Evolutionary conservation across 2,329 filamentous ascomycete genomes (phyloP).

Genomic region (Claviceps spartinae): DNA sequence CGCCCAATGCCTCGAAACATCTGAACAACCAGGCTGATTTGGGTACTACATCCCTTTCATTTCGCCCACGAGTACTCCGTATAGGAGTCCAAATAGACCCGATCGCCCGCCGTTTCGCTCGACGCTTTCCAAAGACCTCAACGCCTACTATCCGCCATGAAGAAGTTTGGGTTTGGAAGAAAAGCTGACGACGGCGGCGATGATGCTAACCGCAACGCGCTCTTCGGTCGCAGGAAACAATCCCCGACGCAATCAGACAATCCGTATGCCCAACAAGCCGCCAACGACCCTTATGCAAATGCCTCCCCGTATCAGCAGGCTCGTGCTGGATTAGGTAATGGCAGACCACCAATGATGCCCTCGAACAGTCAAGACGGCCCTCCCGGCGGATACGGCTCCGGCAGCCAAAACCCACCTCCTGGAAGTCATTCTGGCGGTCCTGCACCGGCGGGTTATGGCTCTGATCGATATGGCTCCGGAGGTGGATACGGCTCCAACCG

Average conservation of each 20-base stretch:
- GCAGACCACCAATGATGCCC: slow-evolving; percentile 17
- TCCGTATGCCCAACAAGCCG: slow-evolving; percentile 42
- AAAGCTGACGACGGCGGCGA: slow-evolving; percentile 37
- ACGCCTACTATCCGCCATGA: slow-evolving; percentile 28
- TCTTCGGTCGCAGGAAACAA: slow-evolving; percentile 41
- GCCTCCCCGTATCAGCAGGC: slow-evolving; percentile 33
- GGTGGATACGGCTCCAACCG: slow-evolving; percentile 39
- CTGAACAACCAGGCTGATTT: neutral
- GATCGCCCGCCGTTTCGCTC: neutral
- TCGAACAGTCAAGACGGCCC: slow-evolving; percentile 14
- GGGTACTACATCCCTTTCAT: neutral
- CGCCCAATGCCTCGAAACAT: neutral
- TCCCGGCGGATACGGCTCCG: slow-evolving; percentile 8
- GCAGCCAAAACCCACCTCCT: slow-evolving; percentile 5
- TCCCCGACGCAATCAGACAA: slow-evolving; percentile 34
- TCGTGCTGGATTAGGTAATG: slow-evolving; percentile 20
- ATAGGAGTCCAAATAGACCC: neutral
- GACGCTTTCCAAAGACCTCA: neutral
- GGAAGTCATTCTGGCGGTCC: slow-evolving; percentile 11
- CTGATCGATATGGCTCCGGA: slow-evolving; percentile 37
- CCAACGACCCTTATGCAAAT: slow-evolving; percentile 35
- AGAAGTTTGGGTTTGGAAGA: slow-evolving; percentile 46
- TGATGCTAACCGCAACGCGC: slow-evolving; percentile 33
- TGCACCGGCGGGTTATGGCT: slow-evolving; percentile 33
- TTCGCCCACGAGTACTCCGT: neutral